These are phyloP conservation scores for Calocybe gambosa DNA, from an alignment of 1,284 basidiomycete species.

Conservation along the genomic window DNA sequence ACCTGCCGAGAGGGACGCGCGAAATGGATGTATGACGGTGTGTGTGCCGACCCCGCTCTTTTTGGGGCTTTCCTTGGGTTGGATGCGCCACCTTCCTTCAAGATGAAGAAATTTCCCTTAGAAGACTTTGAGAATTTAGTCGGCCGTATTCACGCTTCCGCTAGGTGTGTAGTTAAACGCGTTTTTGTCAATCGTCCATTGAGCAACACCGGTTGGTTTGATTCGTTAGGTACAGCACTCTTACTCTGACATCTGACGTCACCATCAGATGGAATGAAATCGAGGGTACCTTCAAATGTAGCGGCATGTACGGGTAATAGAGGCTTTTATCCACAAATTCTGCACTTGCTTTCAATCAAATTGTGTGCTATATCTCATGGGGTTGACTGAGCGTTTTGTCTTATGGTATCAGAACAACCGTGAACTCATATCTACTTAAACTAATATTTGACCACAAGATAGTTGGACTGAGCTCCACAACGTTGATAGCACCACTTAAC, in stretches of 20 bases:
- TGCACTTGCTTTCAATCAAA: no score
- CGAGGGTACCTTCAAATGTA: slow-evolving; percentile 38
- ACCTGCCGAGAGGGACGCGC: slow-evolving; percentile 44
- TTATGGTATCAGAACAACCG: no score
- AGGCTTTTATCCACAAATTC: no score
- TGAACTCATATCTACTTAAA: no score
- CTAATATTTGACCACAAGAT: no score
- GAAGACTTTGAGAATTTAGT: slow-evolving; percentile 39
- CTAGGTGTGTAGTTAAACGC: slow-evolving; percentile 26
- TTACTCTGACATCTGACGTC: slow-evolving; percentile 40
- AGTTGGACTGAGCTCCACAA: no score
- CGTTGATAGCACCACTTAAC: no score
- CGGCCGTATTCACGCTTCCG: slow-evolving; percentile 21
- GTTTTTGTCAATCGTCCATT: no score
- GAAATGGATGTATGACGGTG: slow-evolving; percentile 49
- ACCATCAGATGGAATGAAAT: slow-evolving; percentile 43
- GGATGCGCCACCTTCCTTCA: slow-evolving; percentile 43
- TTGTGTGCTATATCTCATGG: no score
- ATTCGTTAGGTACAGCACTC: slow-evolving; percentile 30
- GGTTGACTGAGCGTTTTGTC: no score
- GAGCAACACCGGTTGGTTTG: not conserved
- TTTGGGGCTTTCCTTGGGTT: slow-evolving; percentile 44
- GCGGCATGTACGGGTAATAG: slow-evolving; percentile 18
- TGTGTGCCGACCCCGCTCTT: slow-evolving; percentile 46
- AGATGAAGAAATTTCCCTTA: slow-evolving; percentile 43